phyloP scores from a whole-genome alignment of 2,329 filamentous ascomycete genomes.

The Catunica adiposa region DNA sequence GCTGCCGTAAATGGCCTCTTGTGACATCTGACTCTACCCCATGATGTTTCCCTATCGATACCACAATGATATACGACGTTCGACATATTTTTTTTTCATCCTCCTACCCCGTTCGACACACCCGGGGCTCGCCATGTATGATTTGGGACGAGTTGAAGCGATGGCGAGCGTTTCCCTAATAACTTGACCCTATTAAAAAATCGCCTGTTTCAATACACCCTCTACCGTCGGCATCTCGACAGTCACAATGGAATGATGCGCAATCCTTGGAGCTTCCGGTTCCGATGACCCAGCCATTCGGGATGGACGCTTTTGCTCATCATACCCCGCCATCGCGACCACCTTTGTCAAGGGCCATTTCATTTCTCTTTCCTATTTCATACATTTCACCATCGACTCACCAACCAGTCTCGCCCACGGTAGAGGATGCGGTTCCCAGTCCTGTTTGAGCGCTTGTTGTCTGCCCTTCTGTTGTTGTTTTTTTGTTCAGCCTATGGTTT shows the following conservation, averaged over 20 bases:
- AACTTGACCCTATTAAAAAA: slow-evolving; percentile 11
- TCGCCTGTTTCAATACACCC: slow-evolving; percentile 12
- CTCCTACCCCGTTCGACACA: slow-evolving; percentile 7
- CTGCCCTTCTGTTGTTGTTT: slow-evolving; percentile 6
- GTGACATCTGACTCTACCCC: slow-evolving; percentile 1
- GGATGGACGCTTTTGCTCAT: not conserved
- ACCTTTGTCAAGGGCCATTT: not conserved
- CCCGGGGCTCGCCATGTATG: slow-evolving; percentile 12
- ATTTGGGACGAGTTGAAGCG: slow-evolving; percentile 11
- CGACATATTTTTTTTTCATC: slow-evolving; percentile 4
- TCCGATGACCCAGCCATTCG: not conserved
- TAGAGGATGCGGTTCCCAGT: slow-evolving; percentile 7
- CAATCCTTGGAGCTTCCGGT: not conserved
- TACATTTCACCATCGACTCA: not conserved
- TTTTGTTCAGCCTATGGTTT: not conserved
- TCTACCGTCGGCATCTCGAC: not conserved
- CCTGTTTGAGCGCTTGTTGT: slow-evolving; percentile 10
- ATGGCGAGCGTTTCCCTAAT: slow-evolving; percentile 11
- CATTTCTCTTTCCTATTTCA: not conserved
- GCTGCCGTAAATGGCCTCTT: slow-evolving; percentile 43
- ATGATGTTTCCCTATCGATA: not conserved
- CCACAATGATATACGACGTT: not conserved
- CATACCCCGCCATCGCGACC: not conserved
- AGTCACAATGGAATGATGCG: not conserved
- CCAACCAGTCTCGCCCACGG: slow-evolving; percentile 4